Evolutionary conservation across 768 basidiomycete species (phyloP).

Genomic region (Serendipita sp.): DNA sequence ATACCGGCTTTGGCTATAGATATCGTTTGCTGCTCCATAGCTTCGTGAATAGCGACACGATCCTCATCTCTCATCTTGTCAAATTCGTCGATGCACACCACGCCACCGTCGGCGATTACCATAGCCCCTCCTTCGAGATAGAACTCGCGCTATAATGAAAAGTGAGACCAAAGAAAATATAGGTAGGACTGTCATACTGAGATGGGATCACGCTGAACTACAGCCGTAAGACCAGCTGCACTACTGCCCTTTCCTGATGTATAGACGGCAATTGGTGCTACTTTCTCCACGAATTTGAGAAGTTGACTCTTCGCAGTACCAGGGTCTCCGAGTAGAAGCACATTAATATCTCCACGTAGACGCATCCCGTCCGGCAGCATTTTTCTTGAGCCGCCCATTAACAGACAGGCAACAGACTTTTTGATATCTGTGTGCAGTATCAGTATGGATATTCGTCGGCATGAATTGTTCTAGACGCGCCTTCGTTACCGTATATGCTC

Average conservation of each 20-base stretch:
- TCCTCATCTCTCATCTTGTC: constrained; percentile 99
- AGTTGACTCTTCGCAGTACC: constrained; percentile 97
- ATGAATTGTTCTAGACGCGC: constrained; percentile 26
- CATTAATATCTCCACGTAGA: constrained; percentile 93
- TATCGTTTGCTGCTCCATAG: constrained; percentile 99
- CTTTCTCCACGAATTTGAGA: constrained; percentile 97
- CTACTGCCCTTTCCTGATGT: constrained; percentile 97
- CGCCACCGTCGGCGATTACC: constrained; percentile 96
- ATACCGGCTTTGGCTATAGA: constrained; percentile 99
- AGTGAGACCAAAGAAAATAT: background rate
- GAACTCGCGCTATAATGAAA: constrained; percentile 64
- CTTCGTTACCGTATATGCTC: constrained; percentile 89
- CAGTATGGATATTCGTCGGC: background rate
- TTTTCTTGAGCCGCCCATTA: constrained; percentile 96
- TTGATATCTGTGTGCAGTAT: constrained; percentile 64
- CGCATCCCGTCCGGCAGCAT: constrained; percentile 94
- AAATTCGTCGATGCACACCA: constrained; percentile 98
- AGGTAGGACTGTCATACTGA: constrained; percentile 43
- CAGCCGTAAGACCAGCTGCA: constrained; percentile 95
- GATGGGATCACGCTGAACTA: constrained; percentile 83
- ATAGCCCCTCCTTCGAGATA: constrained; percentile 98
- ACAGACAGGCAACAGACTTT: constrained; percentile 89
- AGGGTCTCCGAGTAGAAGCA: constrained; percentile 88
- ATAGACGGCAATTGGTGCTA: constrained; percentile 95
- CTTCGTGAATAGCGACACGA: constrained; percentile 96